Base-by-base conservation (phyloP, 2,329 filamentous ascomycete species). In the Cryphonectria parasitica region DNA sequence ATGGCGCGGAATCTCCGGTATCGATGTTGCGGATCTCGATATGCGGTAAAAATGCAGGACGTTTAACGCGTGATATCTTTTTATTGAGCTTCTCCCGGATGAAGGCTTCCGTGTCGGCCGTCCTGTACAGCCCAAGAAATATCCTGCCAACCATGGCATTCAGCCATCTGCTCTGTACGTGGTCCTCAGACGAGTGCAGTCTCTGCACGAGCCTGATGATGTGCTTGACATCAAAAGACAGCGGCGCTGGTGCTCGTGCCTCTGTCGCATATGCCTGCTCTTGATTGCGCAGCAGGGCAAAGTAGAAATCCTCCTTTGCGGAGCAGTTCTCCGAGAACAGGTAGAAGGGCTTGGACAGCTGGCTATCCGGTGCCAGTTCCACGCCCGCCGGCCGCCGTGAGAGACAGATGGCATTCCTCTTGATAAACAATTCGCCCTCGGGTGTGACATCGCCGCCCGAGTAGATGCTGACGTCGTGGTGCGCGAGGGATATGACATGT, bases 231-330 rank as follows among this genome's bases (percentile, higher is more conserved):
- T 97, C 92, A 76, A 97, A 97, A 19, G 90, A 86, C 73, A 93
- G 88, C 13, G 92, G 91, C 67, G 86, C 86, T 0, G 94, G 94
- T 0, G 90, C 87, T 28, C 84, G 83, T 68, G 86, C 83, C 31
- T 84, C 83, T 2, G 84, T 82, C 54, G 86, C 85, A 70, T 89
- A 85, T 22, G 88, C 87, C 75, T 91, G 90, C 75, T 94, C 91
- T 78, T 97, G 92, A 74, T 95, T 97, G 76, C 91, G 90, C 54
- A 99, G 84, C 75, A 99, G 85, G 17, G 95, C 92, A 80, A 97
- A 95, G 80, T 99, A 99, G 81, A 99, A 98, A 79, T 99, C 96
- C 80, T 99, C 96, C 80, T 99, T 99, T 63, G 96, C 94, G 0
- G 95, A 97, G 79, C 93, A 93, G 77, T 97, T 97, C 75, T 98